Conservation (phyloP, 805 yeast species). For the Kazachstania taianensis region DNA sequence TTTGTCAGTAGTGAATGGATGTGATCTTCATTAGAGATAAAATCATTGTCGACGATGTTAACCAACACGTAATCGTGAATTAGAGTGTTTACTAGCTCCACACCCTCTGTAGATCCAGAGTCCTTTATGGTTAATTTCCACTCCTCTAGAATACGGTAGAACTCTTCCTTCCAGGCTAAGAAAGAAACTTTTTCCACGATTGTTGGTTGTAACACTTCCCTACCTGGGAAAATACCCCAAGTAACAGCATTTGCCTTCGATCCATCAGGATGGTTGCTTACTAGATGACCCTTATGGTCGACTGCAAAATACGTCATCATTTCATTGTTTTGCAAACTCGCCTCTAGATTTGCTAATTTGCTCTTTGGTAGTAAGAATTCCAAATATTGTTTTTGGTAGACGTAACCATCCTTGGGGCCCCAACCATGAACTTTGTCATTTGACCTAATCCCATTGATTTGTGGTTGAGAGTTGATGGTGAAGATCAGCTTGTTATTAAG, state of each 20-base stretch:
- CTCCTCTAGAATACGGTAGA: slow-evolving; percentile 69
- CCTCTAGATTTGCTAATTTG: slow-evolving; percentile 15
- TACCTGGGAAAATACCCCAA: slow-evolving; percentile 97
- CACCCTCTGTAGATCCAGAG: slow-evolving; percentile 26
- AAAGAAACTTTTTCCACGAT: slow-evolving; percentile 88
- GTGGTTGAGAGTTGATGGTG: slow-evolving; percentile 92
- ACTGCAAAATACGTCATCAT: slow-evolving; percentile 73
- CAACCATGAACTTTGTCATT: slow-evolving; percentile 71
- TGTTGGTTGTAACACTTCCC: slow-evolving; percentile 90
- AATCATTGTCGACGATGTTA: slow-evolving; percentile 87
- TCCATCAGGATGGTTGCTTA: slow-evolving; percentile 61
- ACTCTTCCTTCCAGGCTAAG: slow-evolving; percentile 96
- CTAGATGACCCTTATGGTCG: slow-evolving; percentile 43
- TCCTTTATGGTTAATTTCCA: slow-evolving; percentile 54
- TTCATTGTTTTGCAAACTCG: slow-evolving; percentile 33
- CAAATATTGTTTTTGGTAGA: slow-evolving; percentile 87
- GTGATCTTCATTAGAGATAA: slow-evolving; percentile 39
- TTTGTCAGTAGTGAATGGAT: slow-evolving; percentile 42
- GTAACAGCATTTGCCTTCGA: slow-evolving; percentile 85
- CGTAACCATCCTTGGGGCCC: slow-evolving; percentile 92
- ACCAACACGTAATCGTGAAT: slow-evolving; percentile 58
- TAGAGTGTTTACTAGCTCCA: slow-evolving; percentile 21
- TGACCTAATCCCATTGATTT: slow-evolving; percentile 70
- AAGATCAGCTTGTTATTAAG: slow-evolving; percentile 60
- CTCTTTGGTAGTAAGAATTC: slow-evolving; percentile 68